phyloP scores from a whole-genome alignment of 75 land plant species.

The Chamaecyparis obtusa region DNA sequence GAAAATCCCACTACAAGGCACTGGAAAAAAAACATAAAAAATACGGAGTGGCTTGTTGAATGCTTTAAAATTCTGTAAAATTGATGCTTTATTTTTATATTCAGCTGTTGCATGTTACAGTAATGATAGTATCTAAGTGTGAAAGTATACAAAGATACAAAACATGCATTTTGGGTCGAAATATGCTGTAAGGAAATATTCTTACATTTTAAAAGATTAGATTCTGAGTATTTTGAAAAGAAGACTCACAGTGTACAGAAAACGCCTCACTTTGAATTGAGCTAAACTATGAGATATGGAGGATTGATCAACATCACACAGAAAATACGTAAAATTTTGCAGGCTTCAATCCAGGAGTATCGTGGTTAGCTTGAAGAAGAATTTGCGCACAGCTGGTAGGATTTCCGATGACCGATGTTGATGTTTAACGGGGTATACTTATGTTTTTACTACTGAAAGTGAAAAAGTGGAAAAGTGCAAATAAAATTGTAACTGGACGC shows the following conservation, averaged over 20 bases:
- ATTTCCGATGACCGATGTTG: background rate
- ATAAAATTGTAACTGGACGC: too few species aligned
- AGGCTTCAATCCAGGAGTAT: background rate
- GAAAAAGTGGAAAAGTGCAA: background rate
- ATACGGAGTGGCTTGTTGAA: background rate
- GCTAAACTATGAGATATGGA: background rate
- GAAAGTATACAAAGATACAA: background rate
- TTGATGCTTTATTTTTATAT: too few species aligned
- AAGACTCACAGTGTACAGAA: background rate
- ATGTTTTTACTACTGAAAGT: background rate
- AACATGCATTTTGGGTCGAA: too few species aligned
- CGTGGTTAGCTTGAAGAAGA: too few species aligned
- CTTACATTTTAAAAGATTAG: background rate
- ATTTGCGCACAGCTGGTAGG: background rate
- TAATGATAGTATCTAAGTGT: background rate
- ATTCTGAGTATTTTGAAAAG: background rate
- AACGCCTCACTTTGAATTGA: background rate
- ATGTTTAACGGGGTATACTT: too few species aligned
- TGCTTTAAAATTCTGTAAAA: background rate
- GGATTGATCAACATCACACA: background rate
- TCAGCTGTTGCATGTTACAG: background rate
- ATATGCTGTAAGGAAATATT: background rate
- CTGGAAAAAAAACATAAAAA: background rate
- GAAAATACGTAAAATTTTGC: background rate
- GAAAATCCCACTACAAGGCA: background rate